Percentiles rank a stretch among this genome's conserved stretches.
Conservation (phyloP, 768 basidiomycete genomes). For the Lentinula detonsa region DNA sequence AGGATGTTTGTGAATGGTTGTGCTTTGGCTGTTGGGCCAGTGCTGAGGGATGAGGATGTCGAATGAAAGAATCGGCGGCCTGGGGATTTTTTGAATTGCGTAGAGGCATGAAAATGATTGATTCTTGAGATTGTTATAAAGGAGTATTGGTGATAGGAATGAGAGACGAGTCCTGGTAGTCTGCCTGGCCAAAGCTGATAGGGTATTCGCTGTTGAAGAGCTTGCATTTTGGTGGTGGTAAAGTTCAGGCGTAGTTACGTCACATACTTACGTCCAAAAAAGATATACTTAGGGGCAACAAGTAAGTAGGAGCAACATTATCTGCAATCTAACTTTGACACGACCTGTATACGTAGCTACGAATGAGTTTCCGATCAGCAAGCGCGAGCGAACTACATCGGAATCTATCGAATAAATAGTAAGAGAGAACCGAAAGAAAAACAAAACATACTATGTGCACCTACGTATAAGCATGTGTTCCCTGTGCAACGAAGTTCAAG, state of each 20-base stretch:
- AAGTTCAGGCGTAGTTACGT: not conserved
- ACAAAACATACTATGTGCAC: too few relatives aligned
- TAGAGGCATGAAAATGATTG: not conserved
- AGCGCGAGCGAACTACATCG: too few relatives aligned
- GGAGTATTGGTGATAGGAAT: not conserved
- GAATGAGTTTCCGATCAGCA: too few relatives aligned
- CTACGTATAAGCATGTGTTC: too few relatives aligned
- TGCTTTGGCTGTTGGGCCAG: not conserved
- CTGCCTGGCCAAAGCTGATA: not conserved
- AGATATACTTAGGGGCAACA: too few relatives aligned
- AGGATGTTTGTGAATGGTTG: slow-evolving; percentile 63
- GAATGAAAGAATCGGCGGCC: not conserved
- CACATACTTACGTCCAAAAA: too few relatives aligned
- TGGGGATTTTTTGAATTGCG: not conserved
- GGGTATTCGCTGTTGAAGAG: not conserved
- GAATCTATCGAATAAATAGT: too few relatives aligned
- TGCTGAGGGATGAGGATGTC: not conserved
- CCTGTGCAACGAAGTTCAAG: too few relatives aligned
- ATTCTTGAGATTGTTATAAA: not conserved
- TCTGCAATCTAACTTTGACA: too few relatives aligned
- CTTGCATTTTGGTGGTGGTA: not conserved
- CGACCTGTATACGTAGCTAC: too few relatives aligned
- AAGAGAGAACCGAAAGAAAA: too few relatives aligned
- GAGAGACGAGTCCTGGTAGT: not conserved
- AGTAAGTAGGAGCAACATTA: too few relatives aligned